phyloP scores from a whole-genome alignment of 2,329 filamentous ascomycete species.

The Beauveria pseudobassiana region DNA sequence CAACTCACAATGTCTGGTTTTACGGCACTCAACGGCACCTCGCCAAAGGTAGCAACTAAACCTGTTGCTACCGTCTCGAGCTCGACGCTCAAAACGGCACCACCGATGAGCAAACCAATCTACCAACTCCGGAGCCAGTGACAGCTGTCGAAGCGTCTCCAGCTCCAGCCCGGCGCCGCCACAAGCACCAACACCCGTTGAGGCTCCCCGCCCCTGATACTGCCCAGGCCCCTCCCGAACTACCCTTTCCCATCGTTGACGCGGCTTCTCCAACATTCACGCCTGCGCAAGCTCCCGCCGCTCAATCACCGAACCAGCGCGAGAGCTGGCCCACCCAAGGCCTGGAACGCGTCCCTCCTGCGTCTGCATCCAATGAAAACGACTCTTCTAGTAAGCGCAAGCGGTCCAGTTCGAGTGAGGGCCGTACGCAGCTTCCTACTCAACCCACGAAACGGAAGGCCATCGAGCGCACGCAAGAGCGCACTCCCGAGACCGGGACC shows the following conservation, averaged over 20 bases:
- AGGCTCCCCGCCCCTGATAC: constrained; percentile 15
- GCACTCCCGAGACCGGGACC: constrained; percentile 33
- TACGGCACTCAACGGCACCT: constrained; percentile 44
- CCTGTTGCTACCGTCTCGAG: neutral
- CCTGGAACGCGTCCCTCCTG: constrained; percentile 34
- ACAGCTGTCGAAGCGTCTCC: neutral
- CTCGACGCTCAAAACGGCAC: neutral
- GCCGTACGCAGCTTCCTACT: constrained; percentile 26
- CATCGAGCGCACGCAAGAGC: constrained; percentile 19
- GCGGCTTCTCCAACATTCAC: neutral
- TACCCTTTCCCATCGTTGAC: neutral
- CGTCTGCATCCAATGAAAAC: constrained; percentile 33
- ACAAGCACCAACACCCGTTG: constrained; percentile 13
- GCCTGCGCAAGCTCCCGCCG: constrained; percentile 20
- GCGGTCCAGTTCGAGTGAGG: constrained; percentile 56
- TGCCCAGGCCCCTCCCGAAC: neutral
- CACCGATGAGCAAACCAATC: neutral
- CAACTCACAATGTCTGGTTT: constrained; percentile 40
- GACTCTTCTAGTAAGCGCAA: constrained; percentile 58
- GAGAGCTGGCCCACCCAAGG: constrained; percentile 36
- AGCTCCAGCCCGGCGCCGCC: neutral
- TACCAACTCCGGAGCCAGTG: neutral
- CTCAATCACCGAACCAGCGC: constrained; percentile 21
- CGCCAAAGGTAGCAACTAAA: constrained; percentile 27
- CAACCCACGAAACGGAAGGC: constrained; percentile 23